A percentile compares a stretch with the other conserved stretches of the same genome.
Conservation (phyloP, 495 filamentous ascomycete genomes). For the Xylaria telfairii region DNA sequence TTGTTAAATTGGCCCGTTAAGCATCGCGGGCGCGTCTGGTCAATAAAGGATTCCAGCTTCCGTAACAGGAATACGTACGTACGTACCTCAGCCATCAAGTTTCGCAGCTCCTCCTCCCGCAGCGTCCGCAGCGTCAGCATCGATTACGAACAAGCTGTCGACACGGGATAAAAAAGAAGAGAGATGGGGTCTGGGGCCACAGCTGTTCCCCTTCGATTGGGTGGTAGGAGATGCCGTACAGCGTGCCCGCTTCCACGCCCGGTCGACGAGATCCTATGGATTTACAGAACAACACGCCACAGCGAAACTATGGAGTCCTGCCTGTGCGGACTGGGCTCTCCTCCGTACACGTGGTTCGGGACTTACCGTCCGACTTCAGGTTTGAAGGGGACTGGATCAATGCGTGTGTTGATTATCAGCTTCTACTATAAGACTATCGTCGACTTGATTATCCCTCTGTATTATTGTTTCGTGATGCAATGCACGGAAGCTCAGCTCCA, state of each 20-base stretch:
- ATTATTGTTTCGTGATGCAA: background rate
- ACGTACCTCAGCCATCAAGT: background rate
- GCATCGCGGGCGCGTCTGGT: background rate
- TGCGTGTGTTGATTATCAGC: background rate
- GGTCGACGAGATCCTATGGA: conserved; percentile 15
- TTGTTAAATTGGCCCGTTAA: background rate
- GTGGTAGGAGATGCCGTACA: background rate
- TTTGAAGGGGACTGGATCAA: background rate
- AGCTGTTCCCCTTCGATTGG: conserved; percentile 27
- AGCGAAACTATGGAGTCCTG: background rate
- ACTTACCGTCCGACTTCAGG: conserved; percentile 1
- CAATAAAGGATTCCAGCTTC: background rate
- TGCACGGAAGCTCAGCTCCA: background rate
- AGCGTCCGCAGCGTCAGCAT: conserved; percentile 3
- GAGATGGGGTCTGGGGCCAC: background rate
- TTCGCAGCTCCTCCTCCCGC: background rate
- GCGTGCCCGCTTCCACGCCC: background rate
- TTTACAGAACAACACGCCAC: background rate
- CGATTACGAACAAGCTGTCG: background rate
- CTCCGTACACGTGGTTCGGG: conserved; percentile 21
- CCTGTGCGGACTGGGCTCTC: background rate
- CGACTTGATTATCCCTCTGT: background rate
- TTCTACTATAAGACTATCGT: background rate
- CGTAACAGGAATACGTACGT: background rate
- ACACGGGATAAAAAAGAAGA: background rate